Percentiles rank a stretch among this genome's conserved stretches.
Conservation (phyloP, 768 basidiomycete species). For the Amanita molliuscula region DNA sequence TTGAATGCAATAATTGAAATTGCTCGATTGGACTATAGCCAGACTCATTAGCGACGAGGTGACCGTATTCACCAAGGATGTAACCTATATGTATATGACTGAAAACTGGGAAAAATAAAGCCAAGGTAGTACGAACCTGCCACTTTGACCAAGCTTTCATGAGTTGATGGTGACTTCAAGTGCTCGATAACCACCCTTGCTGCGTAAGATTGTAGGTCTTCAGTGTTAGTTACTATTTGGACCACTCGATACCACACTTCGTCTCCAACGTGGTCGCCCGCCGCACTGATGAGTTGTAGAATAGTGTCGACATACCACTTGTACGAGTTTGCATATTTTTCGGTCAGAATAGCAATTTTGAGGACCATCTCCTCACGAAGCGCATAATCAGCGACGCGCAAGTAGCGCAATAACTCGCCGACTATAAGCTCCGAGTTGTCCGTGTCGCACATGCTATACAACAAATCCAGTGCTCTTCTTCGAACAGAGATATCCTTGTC, state of each 20-base stretch:
- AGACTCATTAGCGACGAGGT: constrained; percentile 90
- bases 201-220: constrained; percentile 94
- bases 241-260: constrained; percentile 99
- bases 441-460: constrained; percentile 99
- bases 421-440: constrained; percentile 95
- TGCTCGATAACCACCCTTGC: constrained; percentile 88
- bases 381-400: constrained; percentile 94
- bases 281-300: constrained; percentile 88
- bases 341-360: constrained; percentile 97
- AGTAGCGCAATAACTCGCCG: constrained; percentile 87
- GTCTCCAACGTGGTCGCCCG: constrained; percentile 97
- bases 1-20: constrained; percentile 85
- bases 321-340: constrained; percentile 95
- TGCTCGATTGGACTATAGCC: constrained; percentile 94
- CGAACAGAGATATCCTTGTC: constrained; percentile 98
- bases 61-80: constrained; percentile 96
- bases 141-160: constrained; percentile 93
- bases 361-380: constrained; percentile 98
- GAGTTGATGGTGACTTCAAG: constrained; percentile 73
- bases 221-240: constrained; percentile 97
- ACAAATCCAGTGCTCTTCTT: constrained; percentile 84
- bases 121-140: constrained; percentile 47
- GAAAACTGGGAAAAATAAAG: background rate
- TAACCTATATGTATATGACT: constrained; percentile 50
- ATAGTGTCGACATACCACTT: constrained; percentile 99